Evolutionary conservation across 2,329 filamentous ascomycete genomes (phyloP), one percentile per base, ranked within the genome.

Genomic region (Pseudopithomyces chartarum): DNA sequence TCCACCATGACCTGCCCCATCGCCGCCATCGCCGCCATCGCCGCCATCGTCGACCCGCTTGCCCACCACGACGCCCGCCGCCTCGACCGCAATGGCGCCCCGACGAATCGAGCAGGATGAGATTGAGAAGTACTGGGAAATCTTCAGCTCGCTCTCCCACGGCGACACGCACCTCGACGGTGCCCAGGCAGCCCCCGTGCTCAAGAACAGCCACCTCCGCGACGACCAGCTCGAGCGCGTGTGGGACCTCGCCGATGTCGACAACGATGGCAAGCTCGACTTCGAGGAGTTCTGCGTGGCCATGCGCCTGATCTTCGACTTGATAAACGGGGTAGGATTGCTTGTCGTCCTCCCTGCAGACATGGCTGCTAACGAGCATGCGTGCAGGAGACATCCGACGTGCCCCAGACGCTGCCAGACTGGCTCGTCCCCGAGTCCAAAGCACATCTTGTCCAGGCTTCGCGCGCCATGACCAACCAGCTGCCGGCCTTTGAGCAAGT

Each of bases 211-310:
- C 62, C 86, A 87, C 67, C 80, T 91, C 60, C 82, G 85, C 61
- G 88, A 91, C 75, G 86, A 89, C 71, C 94, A 99, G 80, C 88
- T 99, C n/a, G 95, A 98, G 80, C 86, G 88, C 68, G 91, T 99
- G 61, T 99, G 95, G 95, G 95, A 99, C 73, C 84, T 99, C 61
- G 92, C 95, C 56, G 95, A 99, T 75, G 92, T 99, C 59, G 95
- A 99, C 78, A 93, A 93, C 68, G 95, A 99, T 80, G 95, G 95
- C 61, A 96, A 96, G 78, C 83, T 99, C 53, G 95, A 99, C 79
- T 99, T 99, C 81, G 95, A 99, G 80, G 95, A 99, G 82, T 99
- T 99, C 77, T 99, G 95, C 77, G 95, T 99, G 56, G 95, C 93
- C 38, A 99, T 99, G 95, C 87, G 95, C 71, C 82, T 99, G 71